A percentile compares a stretch with the other conserved stretches of the same genome.
phyloP scores from a whole-genome alignment of 2,329 filamentous ascomycete genomes.

The Metarhizium rileyi region DNA sequence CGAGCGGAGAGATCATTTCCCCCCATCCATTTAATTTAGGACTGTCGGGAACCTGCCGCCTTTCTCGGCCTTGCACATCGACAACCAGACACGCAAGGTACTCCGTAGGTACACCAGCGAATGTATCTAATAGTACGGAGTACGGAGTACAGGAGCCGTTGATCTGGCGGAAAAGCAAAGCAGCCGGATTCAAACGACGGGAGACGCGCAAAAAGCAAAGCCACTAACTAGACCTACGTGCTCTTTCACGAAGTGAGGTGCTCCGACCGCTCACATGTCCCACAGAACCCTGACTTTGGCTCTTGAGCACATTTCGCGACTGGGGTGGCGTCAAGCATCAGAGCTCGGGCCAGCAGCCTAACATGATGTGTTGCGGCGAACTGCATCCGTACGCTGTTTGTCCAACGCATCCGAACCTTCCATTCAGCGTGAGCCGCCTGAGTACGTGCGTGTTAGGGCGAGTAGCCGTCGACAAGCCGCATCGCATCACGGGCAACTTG shows the following conservation, averaged over 20 bases:
- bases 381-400: neutral
- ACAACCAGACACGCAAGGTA: too few relatives aligned
- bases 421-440: neutral
- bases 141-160: too few relatives aligned
- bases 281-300: slow-evolving; percentile 12
- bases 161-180: neutral
- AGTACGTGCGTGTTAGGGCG: too few relatives aligned
- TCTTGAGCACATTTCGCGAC: slow-evolving; percentile 4
- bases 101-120: too few relatives aligned
- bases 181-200: neutral
- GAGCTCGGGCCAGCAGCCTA: neutral
- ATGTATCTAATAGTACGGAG: too few relatives aligned
- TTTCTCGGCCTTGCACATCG: too few relatives aligned
- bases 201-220: neutral
- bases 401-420: neutral
- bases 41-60: too few relatives aligned
- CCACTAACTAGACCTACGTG: neutral
- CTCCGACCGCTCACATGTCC: slow-evolving; percentile 4
- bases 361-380: neutral
- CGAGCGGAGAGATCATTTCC: neutral
- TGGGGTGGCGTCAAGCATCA: neutral
- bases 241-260: too few relatives aligned
- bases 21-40: too few relatives aligned
- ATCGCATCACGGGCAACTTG: too few relatives aligned
- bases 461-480: too few relatives aligned